Evolutionary conservation across 768 basidiomycete species (phyloP).

Genomic region (Lentinus brumalis): DNA sequence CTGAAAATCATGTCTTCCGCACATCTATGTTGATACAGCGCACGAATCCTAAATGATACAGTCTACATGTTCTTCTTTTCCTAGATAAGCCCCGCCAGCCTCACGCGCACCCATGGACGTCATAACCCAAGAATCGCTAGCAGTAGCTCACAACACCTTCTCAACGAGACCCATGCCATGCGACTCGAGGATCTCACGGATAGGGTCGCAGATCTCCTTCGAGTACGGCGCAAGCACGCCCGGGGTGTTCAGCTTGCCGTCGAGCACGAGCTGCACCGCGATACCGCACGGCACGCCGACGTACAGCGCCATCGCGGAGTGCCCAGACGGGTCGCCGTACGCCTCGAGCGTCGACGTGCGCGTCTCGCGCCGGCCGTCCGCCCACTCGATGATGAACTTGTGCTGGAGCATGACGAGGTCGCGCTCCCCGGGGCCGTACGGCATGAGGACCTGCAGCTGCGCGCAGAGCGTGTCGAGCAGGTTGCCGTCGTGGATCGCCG

Average conservation of each 20-base stretch:
- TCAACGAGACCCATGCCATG: constrained; percentile 79
- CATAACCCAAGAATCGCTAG: too few species aligned
- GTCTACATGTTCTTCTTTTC: too few species aligned
- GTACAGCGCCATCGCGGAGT: constrained; percentile 89
- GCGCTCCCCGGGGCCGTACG: constrained; percentile 86
- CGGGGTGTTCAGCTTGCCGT: constrained; percentile 75
- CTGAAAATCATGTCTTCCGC: too few species aligned
- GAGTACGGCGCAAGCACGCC: constrained; percentile 89
- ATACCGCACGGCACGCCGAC: constrained; percentile 96
- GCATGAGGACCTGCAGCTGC: constrained; percentile 87
- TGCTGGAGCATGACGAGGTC: constrained; percentile 99
- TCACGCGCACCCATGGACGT: too few species aligned
- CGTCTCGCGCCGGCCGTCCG: constrained; percentile 83
- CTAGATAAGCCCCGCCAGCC: too few species aligned
- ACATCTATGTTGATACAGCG: too few species aligned
- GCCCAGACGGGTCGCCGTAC: constrained; percentile 77
- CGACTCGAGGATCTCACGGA: constrained; percentile 64
- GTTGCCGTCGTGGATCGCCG: constrained; percentile 65
- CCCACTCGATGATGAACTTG: constrained; percentile 92
- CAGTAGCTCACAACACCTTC: constrained; percentile 51
- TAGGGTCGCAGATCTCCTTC: constrained; percentile 79
- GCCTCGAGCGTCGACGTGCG: constrained; percentile 90
- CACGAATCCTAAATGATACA: too few species aligned
- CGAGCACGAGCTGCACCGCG: constrained; percentile 88
- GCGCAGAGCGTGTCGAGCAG: constrained; percentile 94